A percentile compares a stretch with the other conserved stretches of the same genome.
These are phyloP conservation scores for Trametes punicea DNA, from an alignment of 768 basidiomycete species.

Conservation along the genomic window DNA sequence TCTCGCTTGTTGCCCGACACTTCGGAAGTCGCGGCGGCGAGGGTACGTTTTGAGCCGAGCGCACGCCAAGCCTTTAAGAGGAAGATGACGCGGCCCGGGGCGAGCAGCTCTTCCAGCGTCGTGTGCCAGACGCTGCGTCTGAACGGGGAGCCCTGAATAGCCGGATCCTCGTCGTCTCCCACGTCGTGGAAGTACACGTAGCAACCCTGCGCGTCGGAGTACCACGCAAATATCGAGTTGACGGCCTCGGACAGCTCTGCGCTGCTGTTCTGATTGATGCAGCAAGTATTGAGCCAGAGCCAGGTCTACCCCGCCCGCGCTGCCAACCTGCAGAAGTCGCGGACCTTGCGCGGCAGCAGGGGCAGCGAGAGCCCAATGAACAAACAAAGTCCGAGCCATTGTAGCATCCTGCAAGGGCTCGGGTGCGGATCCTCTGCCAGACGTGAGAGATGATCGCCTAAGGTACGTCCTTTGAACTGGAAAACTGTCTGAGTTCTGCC, in stretches of 20 bases:
- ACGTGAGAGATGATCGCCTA: neutral
- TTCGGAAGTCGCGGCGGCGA: neutral
- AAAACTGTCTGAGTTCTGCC: neutral
- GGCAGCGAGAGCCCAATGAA: neutral
- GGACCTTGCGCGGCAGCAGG: neutral
- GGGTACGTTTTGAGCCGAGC: neutral
- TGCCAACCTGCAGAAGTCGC: neutral
- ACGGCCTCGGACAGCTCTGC: constrained; percentile 1
- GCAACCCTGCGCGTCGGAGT: neutral
- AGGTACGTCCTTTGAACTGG: neutral
- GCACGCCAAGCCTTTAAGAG: neutral
- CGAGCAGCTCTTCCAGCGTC: neutral
- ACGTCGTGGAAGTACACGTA: neutral
- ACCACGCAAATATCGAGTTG: constrained; percentile 1
- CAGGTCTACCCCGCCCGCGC: neutral
- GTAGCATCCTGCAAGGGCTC: neutral
- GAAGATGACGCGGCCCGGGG: neutral
- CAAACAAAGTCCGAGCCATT: neutral
- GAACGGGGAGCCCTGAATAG: neutral
- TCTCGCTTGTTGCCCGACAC: neutral
- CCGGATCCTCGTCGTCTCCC: neutral
- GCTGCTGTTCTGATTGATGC: constrained; percentile 1
- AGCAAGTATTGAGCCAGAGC: constrained; percentile 8
- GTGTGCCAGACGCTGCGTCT: neutral
- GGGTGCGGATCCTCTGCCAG: no score